Evolutionary conservation across 2,329 filamentous ascomycete genomes (phyloP).

Genomic region (Chrysosphaeria jannelii): DNA sequence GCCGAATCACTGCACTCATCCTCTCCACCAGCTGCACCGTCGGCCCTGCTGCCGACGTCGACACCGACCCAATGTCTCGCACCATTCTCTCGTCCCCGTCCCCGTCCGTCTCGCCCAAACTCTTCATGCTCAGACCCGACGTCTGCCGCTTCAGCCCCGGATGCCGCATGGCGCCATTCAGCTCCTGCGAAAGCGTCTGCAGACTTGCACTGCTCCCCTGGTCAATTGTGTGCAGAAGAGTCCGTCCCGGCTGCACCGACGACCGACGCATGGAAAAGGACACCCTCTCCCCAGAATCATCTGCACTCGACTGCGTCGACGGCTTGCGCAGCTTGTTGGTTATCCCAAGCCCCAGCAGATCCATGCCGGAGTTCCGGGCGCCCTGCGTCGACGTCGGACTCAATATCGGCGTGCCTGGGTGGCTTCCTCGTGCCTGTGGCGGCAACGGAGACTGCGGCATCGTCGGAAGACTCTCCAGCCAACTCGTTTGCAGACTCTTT

Average conservation of each 20-base stretch:
- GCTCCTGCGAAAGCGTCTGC: too few species aligned
- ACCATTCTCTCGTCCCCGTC: conserved; percentile 24
- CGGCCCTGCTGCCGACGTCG: conserved; percentile 68
- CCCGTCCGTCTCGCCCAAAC: not conserved
- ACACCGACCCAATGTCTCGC: conserved; percentile 67
- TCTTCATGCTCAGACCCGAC: not conserved
- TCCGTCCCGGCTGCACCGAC: conserved; percentile 17
- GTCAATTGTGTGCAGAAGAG: too few species aligned
- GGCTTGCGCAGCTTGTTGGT: conserved; percentile 14
- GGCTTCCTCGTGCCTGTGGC: conserved; percentile 13
- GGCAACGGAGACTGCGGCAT: conserved; percentile 8
- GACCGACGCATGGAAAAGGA: conserved; percentile 16
- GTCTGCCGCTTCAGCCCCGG: conserved; percentile 1
- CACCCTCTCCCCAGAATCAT: conserved; percentile 13
- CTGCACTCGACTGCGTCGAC: conserved; percentile 20
- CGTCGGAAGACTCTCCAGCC: conserved; percentile 24
- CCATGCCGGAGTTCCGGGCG: conserved; percentile 24
- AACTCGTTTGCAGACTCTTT: too few species aligned
- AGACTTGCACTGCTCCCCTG: too few species aligned
- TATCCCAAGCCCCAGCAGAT: too few species aligned
- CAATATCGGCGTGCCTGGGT: conserved; percentile 23
- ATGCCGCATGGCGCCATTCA: too few species aligned
- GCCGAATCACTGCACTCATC: conserved; percentile 77
- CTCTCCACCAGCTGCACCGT: conserved; percentile 86
- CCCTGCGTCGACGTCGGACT: conserved; percentile 12